Percentiles rank a stretch among this genome's conserved stretches.
Evolutionary conservation across 176 grass and related monocot genomes (phyloP).

Genomic region (Hordeum vulgare): DNA sequence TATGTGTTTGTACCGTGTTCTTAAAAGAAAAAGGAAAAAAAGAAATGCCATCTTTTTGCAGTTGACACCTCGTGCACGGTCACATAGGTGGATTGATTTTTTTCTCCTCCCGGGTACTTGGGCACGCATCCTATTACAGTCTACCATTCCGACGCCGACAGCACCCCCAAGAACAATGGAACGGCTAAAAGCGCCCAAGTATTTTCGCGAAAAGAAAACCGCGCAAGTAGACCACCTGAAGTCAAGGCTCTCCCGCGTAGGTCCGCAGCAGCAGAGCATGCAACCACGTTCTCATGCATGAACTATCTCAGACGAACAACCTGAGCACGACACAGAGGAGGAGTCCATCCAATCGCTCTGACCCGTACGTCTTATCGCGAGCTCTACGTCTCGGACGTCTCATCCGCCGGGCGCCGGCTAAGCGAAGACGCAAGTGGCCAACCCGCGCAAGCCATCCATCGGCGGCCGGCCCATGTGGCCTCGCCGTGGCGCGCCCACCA

Average conservation of each 20-base stretch:
- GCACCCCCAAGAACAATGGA: not conserved
- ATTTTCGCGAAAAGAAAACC: not conserved
- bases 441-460: not conserved
- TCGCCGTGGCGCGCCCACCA: not conserved
- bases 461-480: slow-evolving; percentile 14
- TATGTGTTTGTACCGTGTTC: too few relatives aligned
- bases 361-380: not conserved
- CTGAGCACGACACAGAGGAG: not conserved
- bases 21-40: too few relatives aligned
- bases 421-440: not conserved
- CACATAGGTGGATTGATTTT: not conserved
- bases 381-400: not conserved
- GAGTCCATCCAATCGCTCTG: not conserved
- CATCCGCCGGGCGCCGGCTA: not conserved
- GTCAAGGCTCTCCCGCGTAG: not conserved
- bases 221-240: not conserved
- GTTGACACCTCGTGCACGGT: not conserved
- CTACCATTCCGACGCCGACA: not conserved
- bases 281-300: not conserved
- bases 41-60: not conserved
- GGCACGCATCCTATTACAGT: not conserved
- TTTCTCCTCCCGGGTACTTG: not conserved
- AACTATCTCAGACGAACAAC: not conserved
- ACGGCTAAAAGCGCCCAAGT: too few relatives aligned
- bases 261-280: not conserved